Evolutionary conservation across 805 yeast genomes (phyloP).

Genomic region (Allodekkera sacchari): DNA sequence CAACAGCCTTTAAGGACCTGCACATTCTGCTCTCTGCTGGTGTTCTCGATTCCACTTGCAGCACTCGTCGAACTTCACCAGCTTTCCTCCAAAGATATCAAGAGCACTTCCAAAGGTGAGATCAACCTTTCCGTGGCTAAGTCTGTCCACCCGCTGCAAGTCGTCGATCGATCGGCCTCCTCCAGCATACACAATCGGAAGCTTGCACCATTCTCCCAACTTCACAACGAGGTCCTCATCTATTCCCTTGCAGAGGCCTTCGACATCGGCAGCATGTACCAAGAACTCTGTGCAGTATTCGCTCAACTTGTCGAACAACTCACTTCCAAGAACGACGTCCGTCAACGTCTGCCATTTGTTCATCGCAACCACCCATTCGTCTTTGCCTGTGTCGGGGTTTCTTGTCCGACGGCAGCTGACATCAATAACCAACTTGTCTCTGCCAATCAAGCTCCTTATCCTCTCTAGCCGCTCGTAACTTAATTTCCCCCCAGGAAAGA

Average conservation of each 20-base stretch:
- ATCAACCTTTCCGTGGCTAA: slow-evolving; percentile 81
- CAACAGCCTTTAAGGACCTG: not conserved
- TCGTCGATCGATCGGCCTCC: slow-evolving; percentile 80
- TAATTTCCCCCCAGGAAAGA: slow-evolving; percentile 61
- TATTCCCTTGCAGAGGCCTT: slow-evolving; percentile 90
- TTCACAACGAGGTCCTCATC: slow-evolving; percentile 68
- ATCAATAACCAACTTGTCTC: slow-evolving; percentile 69
- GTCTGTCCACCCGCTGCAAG: slow-evolving; percentile 49
- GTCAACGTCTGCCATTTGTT: slow-evolving; percentile 96
- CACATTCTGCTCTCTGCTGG: slow-evolving; percentile 2
- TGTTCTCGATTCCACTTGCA: slow-evolving; percentile 60
- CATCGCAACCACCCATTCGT: slow-evolving; percentile 90
- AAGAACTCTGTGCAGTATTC: slow-evolving; percentile 77
- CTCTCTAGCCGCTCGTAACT: slow-evolving; percentile 41
- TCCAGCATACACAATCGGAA: slow-evolving; percentile 91
- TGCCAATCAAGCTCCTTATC: slow-evolving; percentile 53
- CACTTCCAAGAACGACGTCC: slow-evolving; percentile 42
- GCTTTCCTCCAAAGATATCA: slow-evolving; percentile 87
- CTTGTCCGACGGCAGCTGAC: slow-evolving; percentile 61
- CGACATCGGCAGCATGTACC: slow-evolving; percentile 98
- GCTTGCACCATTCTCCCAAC: slow-evolving; percentile 69
- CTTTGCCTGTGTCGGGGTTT: slow-evolving; percentile 18
- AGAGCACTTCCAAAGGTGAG: slow-evolving; percentile 88
- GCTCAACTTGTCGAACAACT: slow-evolving; percentile 46
- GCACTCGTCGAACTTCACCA: slow-evolving; percentile 71